A percentile compares a stretch with the other conserved stretches of the same genome.
phyloP scores from a whole-genome alignment of 371 early-diverging fungal genomes.

The Saksenaea vasiformis region DNA sequence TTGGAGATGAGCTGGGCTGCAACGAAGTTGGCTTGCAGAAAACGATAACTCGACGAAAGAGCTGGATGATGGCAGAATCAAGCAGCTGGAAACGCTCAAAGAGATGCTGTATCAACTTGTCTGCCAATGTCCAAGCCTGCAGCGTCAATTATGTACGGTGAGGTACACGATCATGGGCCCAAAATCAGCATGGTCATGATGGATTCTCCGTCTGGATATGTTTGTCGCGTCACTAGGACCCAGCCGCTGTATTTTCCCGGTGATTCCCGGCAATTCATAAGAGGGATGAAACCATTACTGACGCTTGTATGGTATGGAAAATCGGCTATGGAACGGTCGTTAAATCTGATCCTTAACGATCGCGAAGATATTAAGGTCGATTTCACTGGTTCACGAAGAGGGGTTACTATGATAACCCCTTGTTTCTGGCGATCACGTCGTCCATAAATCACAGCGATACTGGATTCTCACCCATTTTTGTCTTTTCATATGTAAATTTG shows the following conservation, averaged over 20 bases:
- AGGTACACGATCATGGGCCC: neutral
- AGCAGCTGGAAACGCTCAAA: neutral
- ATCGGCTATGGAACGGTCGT: constrained; percentile 1
- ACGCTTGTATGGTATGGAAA: neutral
- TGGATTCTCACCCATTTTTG: too few relatives aligned
- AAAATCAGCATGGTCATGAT: neutral
- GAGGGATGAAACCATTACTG: constrained; percentile 1
- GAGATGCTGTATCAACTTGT: neutral
- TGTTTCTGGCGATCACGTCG: neutral
- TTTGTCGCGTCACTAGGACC: neutral
- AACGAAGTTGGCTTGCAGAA: neutral
- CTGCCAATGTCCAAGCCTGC: neutral
- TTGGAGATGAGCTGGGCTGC: neutral
- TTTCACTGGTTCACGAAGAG: neutral
- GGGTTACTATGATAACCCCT: neutral
- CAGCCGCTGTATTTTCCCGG: neutral
- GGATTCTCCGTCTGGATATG: neutral
- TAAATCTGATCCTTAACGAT: neutral
- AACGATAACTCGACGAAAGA: neutral
- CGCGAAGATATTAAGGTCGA: neutral
- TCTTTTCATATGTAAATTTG: too few relatives aligned
- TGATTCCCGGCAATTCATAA: neutral
- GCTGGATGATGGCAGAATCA: neutral
- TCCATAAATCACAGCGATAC: too few relatives aligned
- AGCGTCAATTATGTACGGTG: neutral